Percentiles rank a stretch among this genome's conserved stretches.
Evolutionary conservation across 371 early-diverging fungal species (phyloP).

Genomic region (Mucor circinelloides): DNA sequence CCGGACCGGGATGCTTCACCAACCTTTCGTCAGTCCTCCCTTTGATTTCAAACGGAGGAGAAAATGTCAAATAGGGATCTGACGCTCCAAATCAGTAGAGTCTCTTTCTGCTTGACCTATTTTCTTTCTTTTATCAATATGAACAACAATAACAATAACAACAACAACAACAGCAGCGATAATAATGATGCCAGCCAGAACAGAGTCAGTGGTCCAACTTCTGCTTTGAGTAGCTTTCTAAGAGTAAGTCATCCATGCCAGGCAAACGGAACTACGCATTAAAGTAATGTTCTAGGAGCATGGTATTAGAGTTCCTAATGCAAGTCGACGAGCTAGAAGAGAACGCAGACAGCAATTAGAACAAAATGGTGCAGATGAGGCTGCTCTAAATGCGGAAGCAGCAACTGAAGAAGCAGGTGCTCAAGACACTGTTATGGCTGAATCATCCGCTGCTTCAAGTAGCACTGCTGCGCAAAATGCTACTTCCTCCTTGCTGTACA

Average conservation of each 20-base stretch:
- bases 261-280: background rate
- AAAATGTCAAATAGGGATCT: background rate
- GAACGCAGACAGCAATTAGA: constrained; percentile 18
- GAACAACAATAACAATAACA: constrained; percentile 2
- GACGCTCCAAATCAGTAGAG: constrained; percentile 3
- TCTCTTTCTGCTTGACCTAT: background rate
- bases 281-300: constrained; percentile 52
- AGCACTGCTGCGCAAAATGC: constrained; percentile 17
- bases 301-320: constrained; percentile 65
- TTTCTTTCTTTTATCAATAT: background rate
- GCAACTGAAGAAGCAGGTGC: constrained; percentile 6
- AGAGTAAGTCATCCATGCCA: constrained; percentile 30
- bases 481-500: background rate
- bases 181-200: constrained; percentile 19
- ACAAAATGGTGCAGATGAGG: background rate
- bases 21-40: background rate
- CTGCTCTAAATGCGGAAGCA: constrained; percentile 20
- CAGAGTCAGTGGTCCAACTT: constrained; percentile 67
- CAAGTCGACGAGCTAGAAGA: constrained; percentile 26
- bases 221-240: constrained; percentile 72
- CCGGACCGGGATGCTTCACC: background rate
- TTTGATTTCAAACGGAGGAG: background rate
- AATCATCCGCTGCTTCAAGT: constrained; percentile 12
- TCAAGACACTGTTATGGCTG: background rate
- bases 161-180: constrained; percentile 1